These are phyloP conservation scores for Colletotrichum destructivum DNA, from an alignment of 2,329 filamentous ascomycete genomes.

Conservation along the genomic window DNA sequence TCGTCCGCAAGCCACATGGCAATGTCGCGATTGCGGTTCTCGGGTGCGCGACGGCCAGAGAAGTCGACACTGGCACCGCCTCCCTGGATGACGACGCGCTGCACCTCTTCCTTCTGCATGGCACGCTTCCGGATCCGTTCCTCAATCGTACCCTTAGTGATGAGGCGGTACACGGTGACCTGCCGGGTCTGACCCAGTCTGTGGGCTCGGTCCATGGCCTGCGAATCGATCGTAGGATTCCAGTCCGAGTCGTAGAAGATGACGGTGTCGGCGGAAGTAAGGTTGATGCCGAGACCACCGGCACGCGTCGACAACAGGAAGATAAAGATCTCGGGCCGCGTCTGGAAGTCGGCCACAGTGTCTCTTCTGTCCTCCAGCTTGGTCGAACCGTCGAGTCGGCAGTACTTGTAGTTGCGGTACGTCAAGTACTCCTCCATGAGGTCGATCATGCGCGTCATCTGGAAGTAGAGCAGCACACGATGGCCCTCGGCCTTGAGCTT, in stretches of 20 bases:
- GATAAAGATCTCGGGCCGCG: conserved; percentile 93
- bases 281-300: conserved; percentile 97
- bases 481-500: conserved; percentile 93
- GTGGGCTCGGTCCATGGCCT: conserved; percentile 99
- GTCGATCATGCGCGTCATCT: conserved; percentile 99
- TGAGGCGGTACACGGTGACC: conserved; percentile 97
- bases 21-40: conserved; percentile 97
- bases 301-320: conserved; percentile 97
- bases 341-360: conserved; percentile 97
- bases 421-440: conserved; percentile 99
- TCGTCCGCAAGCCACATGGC: conserved; percentile 99
- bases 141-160: conserved; percentile 96
- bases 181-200: conserved; percentile 96
- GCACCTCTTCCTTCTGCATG: conserved; percentile 98
- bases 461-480: conserved; percentile 97
- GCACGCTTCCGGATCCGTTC: conserved; percentile 98
- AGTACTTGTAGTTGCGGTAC: conserved; percentile 99
- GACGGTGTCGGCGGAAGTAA: conserved; percentile 96
- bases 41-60: conserved; percentile 87
- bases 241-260: conserved; percentile 99
- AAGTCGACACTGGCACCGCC: conserved; percentile 95
- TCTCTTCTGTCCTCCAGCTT: conserved; percentile 97
- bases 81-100: conserved; percentile 95
- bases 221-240: conserved; percentile 99
- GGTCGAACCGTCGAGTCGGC: conserved; percentile 94